Evolutionary conservation across 805 yeast species (phyloP).

Genomic region (Metschnikowia lachancei): DNA sequence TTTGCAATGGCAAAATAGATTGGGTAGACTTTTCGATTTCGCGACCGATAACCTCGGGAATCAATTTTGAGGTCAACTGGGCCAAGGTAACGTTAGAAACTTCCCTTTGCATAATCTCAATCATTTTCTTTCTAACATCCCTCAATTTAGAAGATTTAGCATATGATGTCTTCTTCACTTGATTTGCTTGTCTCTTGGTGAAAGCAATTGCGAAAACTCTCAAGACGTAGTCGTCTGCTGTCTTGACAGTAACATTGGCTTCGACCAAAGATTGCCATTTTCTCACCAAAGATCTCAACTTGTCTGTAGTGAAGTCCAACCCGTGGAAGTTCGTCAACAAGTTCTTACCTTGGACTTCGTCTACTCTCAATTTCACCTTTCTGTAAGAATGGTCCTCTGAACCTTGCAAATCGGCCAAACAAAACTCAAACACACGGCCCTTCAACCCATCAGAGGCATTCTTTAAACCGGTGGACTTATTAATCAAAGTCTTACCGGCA

Average conservation of each 20-base stretch:
- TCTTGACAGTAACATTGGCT: slow-evolving; percentile 97
- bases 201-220: slow-evolving; percentile 96
- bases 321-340: slow-evolving; percentile 99
- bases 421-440: slow-evolving; percentile 96
- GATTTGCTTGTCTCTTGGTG: slow-evolving; percentile 97
- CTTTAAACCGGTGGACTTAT: slow-evolving; percentile 97
- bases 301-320: slow-evolving; percentile 95
- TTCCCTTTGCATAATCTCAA: slow-evolving; percentile 94
- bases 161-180: slow-evolving; percentile 95
- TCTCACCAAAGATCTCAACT: slow-evolving; percentile 95
- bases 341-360: slow-evolving; percentile 98
- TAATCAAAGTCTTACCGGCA: slow-evolving; percentile 97
- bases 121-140: slow-evolving; percentile 95
- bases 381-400: slow-evolving; percentile 98
- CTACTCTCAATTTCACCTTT: slow-evolving; percentile 96
- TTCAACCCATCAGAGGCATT: slow-evolving; percentile 97
- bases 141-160: slow-evolving; percentile 98
- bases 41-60: slow-evolving; percentile 98
- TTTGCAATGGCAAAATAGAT: slow-evolving; percentile 95
- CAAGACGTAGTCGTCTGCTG: slow-evolving; percentile 94
- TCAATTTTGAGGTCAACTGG: slow-evolving; percentile 94
- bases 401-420: slow-evolving; percentile 96
- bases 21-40: slow-evolving; percentile 96
- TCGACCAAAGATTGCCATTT: slow-evolving; percentile 99
- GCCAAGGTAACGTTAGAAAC: slow-evolving; percentile 92